phyloP scores from a whole-genome alignment of 202 grass and related monocot species.

The Digitaria exilis region DNA sequence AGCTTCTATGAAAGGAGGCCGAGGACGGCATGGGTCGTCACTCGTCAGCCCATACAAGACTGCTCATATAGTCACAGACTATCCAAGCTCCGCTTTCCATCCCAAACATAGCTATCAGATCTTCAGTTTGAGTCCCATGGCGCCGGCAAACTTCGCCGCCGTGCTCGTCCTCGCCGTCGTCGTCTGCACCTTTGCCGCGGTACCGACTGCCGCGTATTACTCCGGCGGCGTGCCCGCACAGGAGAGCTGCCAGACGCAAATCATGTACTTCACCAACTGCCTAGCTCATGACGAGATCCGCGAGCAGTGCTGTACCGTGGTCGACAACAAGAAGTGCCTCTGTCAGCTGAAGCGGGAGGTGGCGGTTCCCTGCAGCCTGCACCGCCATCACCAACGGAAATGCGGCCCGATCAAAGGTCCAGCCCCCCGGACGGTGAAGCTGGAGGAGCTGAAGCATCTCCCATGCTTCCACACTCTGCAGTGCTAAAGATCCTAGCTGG shows the following conservation, averaged over 20 bases:
- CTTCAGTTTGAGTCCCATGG: background rate
- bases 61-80: background rate
- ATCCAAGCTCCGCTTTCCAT: background rate
- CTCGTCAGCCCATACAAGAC: background rate
- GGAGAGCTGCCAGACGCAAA: constrained; percentile 36
- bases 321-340: constrained; percentile 13
- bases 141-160: constrained; percentile 4
- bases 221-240: background rate
- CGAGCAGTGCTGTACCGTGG: constrained; percentile 33
- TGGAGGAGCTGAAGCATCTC: constrained; percentile 40
- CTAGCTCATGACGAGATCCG: constrained; percentile 26
- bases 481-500: constrained; percentile 13
- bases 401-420: background rate
- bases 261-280: constrained; percentile 50
- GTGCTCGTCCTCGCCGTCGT: background rate
- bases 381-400: background rate
- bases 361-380: constrained; percentile 20
- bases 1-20: constrained; percentile 23
- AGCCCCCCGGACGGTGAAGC: constrained; percentile 6
- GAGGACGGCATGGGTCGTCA: background rate
- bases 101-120: background rate
- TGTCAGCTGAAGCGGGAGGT: constrained; percentile 50
- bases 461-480: constrained; percentile 40
- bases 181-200: background rate
- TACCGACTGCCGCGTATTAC: background rate